These are phyloP conservation scores for Eucalyptus sp. DNA, from an alignment of 345 rosid species.

Conservation along the genomic window DNA sequence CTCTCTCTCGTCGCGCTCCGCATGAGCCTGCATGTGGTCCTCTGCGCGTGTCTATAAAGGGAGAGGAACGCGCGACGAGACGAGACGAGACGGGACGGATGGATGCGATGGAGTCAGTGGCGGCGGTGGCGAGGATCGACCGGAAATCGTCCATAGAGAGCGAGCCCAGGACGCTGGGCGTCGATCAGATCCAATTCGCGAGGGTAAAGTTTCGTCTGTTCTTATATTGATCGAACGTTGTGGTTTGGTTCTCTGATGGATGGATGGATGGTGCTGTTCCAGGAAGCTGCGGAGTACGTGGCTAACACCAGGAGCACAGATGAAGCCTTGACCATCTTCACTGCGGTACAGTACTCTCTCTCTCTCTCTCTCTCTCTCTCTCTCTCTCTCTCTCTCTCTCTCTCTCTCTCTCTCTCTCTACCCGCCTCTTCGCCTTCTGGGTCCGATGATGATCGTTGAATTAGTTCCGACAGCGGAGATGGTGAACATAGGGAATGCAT, in stretches of 20 bases:
- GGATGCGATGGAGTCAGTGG: background rate
- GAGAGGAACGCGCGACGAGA: background rate
- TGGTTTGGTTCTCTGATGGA: background rate
- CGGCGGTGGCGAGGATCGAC: background rate
- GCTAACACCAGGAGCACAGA: background rate
- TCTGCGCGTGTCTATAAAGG: background rate
- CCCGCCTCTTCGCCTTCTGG: background rate
- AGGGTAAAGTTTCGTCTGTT: background rate
- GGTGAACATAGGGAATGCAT: background rate
- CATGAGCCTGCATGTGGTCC: background rate
- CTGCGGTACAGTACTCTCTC: background rate
- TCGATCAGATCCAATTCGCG: background rate
- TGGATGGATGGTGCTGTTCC: background rate
- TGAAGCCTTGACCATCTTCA: background rate
- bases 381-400: background rate
- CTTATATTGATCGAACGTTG: background rate
- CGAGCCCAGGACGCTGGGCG: constrained; percentile 3
- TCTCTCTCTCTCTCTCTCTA: background rate
- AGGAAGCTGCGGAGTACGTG: background rate
- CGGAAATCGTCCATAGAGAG: background rate
- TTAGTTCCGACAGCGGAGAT: fast-evolving
- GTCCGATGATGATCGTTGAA: background rate
- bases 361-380: background rate
- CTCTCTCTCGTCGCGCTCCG: background rate
- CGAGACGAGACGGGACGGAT: background rate